A percentile compares a stretch with the other conserved stretches of the same genome.
Conservation (phyloP, 305 asterid species). For the Fraxinus platypoda region DNA sequence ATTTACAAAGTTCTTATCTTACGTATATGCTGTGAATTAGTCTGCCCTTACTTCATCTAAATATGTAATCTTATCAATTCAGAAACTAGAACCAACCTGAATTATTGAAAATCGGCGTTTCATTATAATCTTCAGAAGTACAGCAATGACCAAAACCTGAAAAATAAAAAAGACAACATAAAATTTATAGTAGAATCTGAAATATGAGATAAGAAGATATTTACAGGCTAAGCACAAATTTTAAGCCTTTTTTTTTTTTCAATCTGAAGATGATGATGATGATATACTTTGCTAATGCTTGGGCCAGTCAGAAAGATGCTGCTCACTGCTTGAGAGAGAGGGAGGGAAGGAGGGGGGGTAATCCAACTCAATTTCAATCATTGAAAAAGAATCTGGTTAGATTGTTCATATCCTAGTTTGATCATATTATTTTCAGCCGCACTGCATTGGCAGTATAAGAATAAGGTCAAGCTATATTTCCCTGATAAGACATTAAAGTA, state of each 20-base stretch:
- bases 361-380: background rate
- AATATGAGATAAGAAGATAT: background rate
- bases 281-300: constrained; percentile 16
- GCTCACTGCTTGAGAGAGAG: background rate
- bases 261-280: constrained; percentile 12
- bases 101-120: constrained; percentile 84
- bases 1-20: constrained; percentile 1
- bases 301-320: constrained; percentile 18
- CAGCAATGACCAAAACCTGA: constrained; percentile 97
- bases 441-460: constrained; percentile 6
- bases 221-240: background rate
- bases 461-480: background rate
- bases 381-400: constrained; percentile 2
- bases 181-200: background rate
- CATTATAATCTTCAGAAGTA: constrained; percentile 83
- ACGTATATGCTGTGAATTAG: background rate
- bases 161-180: constrained; percentile 4
- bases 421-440: constrained; percentile 7
- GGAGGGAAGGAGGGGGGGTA: background rate
- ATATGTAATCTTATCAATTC: background rate
- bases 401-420: background rate
- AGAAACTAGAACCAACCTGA: constrained; percentile 59
- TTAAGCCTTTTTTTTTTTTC: background rate
- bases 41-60: background rate
- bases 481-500: background rate